Evolutionary conservation across 2,329 filamentous ascomycete species (phyloP), one percentile per base, ranked within the genome.

Genomic region (Venturia aucupariae): DNA sequence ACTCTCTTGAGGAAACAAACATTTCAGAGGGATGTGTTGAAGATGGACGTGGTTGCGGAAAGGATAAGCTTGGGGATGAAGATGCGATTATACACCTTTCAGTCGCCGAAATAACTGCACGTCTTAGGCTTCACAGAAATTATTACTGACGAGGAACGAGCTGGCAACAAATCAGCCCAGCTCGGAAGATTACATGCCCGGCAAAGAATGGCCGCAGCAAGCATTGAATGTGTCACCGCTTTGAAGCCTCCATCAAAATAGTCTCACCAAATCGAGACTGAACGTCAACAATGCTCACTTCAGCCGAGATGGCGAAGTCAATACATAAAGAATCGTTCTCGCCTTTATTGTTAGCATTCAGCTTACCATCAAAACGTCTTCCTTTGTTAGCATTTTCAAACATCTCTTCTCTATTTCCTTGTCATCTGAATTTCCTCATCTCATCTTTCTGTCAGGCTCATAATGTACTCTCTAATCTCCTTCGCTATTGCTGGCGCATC

Each of bases 161-260:
- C n/a, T 35, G 51, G 15, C 51, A 15, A 35, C 30, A n/a, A 2
- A 35, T 32, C 15, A n/a, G 2, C 15, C 27, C 30, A 35, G 51
- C 51, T 57, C 51, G 51, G 51, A 57, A 57, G 51, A 57, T 57
- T 38, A 57, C 51, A n/a, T 57, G 17, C 30, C 51, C 51, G 51
- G 30, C 27, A n/a, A 35, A 57, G 30, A 35, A 35, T 57, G 51
- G 35, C 51, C 51, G 51, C 51, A 57, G 51, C 51, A 57, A 57
- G 51, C 51, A 27, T 57, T n/a, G 27, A 35, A 30, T 30, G 15
- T 57, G 51, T 38, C 51, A 57, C 51, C 51, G 51, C 51, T 35
- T 57, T 35, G 27, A 57, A 57, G 30, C 51, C 51, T 35, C 51
- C 27, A 32, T 57, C 17, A 57, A 30, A 57, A 57, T 57, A 57